phyloP scores from a whole-genome alignment of 73 alveolate species.

The Durusdinium trenchii region DNA sequence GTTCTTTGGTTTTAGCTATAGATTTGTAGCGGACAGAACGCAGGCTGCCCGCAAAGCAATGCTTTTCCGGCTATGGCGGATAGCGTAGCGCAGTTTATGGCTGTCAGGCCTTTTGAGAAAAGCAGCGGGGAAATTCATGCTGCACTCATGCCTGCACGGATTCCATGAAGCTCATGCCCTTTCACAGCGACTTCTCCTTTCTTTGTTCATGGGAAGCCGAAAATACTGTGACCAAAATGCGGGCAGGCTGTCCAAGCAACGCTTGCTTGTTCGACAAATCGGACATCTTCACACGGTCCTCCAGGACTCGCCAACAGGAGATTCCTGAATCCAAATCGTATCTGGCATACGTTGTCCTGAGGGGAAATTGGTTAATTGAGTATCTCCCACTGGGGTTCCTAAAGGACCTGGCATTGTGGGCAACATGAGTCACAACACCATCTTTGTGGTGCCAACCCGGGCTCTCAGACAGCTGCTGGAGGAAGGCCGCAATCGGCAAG shows the following conservation, averaged over 20 bases:
- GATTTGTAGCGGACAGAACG: too few species aligned
- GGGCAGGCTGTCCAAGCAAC: neutral
- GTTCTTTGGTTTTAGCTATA: too few species aligned
- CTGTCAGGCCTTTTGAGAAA: too few species aligned
- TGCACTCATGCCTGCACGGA: neutral
- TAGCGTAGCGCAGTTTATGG: too few species aligned
- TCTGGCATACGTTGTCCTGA: neutral
- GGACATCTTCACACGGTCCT: neutral
- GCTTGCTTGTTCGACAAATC: neutral
- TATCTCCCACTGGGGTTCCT: neutral
- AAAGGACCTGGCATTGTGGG: neutral
- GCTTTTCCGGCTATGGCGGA: too few species aligned
- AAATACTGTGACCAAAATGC: neutral
- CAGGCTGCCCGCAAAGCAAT: too few species aligned
- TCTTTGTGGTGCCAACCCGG: conserved; percentile 11
- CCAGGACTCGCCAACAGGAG: neutral
- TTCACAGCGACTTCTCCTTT: neutral
- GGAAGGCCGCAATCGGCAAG: neutral
- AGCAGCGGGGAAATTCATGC: too few species aligned
- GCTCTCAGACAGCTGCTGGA: neutral
- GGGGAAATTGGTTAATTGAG: neutral
- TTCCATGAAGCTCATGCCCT: neutral
- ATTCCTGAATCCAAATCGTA: neutral
- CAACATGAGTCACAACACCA: neutral
- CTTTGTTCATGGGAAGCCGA: neutral